Base-by-base conservation (phyloP, 2,329 filamentous ascomycete species). In the Blumeriella jaapii region DNA sequence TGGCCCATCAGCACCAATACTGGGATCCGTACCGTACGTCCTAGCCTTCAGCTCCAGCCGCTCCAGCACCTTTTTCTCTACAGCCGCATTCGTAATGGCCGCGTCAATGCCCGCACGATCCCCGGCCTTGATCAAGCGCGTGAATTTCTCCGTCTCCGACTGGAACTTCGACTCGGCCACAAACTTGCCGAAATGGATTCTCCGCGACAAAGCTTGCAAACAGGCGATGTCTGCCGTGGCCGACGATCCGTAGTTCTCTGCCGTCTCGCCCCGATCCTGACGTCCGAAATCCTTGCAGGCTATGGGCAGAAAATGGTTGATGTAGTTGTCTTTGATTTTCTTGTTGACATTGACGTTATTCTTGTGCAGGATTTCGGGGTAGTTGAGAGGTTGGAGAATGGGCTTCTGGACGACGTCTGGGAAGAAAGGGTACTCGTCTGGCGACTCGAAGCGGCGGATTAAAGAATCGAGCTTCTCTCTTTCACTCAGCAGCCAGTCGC, bases 341-440 rank as follows among this genome's bases (percentile, higher is more conserved):
- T 72, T 65, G 62, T 96, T 98, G 55, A 94, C 79, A 56, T 89
- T 91, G 57, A 98, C 86, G 53, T 81, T 61, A 67, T 98, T 96
- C 29, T 71, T 64, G 61, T 95, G 81, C 33, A 98, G 71, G 54
- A 98, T 85, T 54, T 69, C 68, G 9, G 91, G 91, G 63, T 98
- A 98, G 56, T 82, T 61, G 48, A 98, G 70, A 6, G 86, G 82
- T 49, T 82, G 78, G n/a, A 98, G 73, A 42, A 98, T 82, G 16
- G 89, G 83, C 36, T 70, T 67, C 52, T 84, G 74, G 25, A 95
- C 66, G 7, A 74, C 78, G 18, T 82, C 71, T 1, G 86, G 84
- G 64, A 95, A 98, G 74, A 96, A 98, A 14, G 91, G 84, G 59
- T 94, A 89, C 63, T 98, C 91, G 67, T 98, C 91, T 24, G 91